phyloP scores from a whole-genome alignment of 2,329 filamentous ascomycete species.

The Exophiala sp. region DNA sequence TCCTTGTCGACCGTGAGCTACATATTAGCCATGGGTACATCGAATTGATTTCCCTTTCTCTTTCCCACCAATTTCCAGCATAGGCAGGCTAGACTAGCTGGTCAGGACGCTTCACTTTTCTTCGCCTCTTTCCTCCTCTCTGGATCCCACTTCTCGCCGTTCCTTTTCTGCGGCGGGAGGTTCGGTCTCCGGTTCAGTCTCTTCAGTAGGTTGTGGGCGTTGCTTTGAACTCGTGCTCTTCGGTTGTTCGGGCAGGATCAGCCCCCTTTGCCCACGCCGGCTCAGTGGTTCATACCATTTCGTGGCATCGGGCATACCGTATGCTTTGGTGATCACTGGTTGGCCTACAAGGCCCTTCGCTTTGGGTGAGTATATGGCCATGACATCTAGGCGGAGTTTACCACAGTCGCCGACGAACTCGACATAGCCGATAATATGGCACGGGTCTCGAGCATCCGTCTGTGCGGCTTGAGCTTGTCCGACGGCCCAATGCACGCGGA shows the following conservation, averaged over 20 bases:
- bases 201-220: background rate
- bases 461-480: constrained; percentile 7
- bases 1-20: no score
- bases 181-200: background rate
- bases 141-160: no score
- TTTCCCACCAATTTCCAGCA: no score
- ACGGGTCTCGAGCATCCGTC: constrained; percentile 4
- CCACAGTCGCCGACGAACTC: constrained; percentile 21
- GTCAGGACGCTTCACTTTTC: no score
- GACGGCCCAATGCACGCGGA: constrained; percentile 15
- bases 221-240: no score
- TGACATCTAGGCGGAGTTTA: constrained; percentile 14
- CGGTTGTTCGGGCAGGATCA: no score
- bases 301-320: constrained; percentile 14
- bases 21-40: no score
- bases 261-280: background rate
- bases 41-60: no score
- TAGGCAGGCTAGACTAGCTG: no score
- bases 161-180: no score
- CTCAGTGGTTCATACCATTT: constrained; percentile 10
- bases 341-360: constrained; percentile 15
- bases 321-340: constrained; percentile 12
- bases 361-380: constrained; percentile 21
- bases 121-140: no score
- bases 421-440: constrained; percentile 16